A percentile compares a stretch with the other conserved stretches of the same genome.
Evolutionary conservation across 2,329 filamentous ascomycete species (phyloP).

Genomic region (Orbilia oligospora): DNA sequence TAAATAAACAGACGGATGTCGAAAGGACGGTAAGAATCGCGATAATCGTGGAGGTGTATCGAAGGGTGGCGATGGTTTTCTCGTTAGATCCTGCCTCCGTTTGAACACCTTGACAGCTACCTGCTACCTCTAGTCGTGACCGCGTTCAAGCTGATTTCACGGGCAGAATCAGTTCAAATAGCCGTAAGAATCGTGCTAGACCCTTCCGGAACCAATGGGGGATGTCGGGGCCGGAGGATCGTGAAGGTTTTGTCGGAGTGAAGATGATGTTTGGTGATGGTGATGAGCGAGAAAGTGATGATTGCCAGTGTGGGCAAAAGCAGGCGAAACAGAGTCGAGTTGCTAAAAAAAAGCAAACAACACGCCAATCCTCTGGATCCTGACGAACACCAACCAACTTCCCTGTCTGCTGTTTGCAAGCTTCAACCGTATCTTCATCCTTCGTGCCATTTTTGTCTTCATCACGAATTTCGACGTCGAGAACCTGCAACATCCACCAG

Average conservation of each 20-base stretch:
- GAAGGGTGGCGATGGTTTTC: slow-evolving; percentile 41
- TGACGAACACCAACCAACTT: slow-evolving; percentile 42
- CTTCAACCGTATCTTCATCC: slow-evolving; percentile 12
- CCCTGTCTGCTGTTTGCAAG: background rate
- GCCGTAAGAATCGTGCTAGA: slow-evolving; percentile 16
- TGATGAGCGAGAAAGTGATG: slow-evolving; percentile 21
- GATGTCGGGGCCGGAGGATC: slow-evolving; percentile 44
- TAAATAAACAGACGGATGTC: slow-evolving; percentile 13
- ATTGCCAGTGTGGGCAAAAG: slow-evolving; percentile 41
- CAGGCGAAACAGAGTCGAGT: slow-evolving; percentile 33
- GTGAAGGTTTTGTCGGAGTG: slow-evolving; percentile 31
- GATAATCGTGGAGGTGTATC: slow-evolving; percentile 22
- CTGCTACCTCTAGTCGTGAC: slow-evolving; percentile 26
- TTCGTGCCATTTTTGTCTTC: too few species aligned
- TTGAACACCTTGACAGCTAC: slow-evolving; percentile 9
- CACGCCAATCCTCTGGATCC: slow-evolving; percentile 42
- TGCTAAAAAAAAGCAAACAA: slow-evolving; percentile 55
- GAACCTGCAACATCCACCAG: background rate
- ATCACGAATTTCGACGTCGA: slow-evolving; percentile 1
- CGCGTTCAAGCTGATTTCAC: slow-evolving; percentile 46
- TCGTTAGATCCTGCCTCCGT: slow-evolving; percentile 34
- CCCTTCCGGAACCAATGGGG: slow-evolving; percentile 54
- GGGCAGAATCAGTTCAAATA: slow-evolving; percentile 19
- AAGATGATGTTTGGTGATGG: slow-evolving; percentile 35
- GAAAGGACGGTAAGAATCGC: slow-evolving; percentile 53